phyloP scores from a whole-genome alignment of 2,329 filamentous ascomycete genomes.

The Colletotrichum scovillei region DNA sequence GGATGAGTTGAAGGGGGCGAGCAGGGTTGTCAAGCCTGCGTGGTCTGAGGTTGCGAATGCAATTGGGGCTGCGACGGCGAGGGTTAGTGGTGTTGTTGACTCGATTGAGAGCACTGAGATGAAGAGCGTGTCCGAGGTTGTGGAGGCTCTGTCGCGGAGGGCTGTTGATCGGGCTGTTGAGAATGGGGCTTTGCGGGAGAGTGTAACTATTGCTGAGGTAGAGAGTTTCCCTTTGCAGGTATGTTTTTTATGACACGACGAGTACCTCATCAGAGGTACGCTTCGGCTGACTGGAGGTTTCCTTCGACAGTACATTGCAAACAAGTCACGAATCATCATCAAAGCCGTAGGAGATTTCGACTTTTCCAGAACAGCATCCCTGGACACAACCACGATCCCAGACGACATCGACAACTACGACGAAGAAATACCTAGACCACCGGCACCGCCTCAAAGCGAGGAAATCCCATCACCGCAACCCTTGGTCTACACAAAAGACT shows the following conservation, averaged over 20 bases:
- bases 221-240: constrained; percentile 66
- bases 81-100: constrained; percentile 66
- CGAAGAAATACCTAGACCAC: not conserved
- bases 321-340: constrained; percentile 68
- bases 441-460: not conserved
- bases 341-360: constrained; percentile 70
- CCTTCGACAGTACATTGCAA: constrained; percentile 55
- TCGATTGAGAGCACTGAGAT: constrained; percentile 60
- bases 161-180: constrained; percentile 57
- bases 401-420: not conserved
- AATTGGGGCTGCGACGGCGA: constrained; percentile 71
- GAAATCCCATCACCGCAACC: constrained; percentile 31
- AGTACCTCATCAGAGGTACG: not conserved
- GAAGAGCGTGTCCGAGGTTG: constrained; percentile 48
- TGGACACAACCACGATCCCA: not conserved
- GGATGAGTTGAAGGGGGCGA: constrained; percentile 64
- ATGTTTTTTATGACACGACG: constrained; percentile 24
- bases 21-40: constrained; percentile 64
- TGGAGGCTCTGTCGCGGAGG: constrained; percentile 51
- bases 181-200: constrained; percentile 56
- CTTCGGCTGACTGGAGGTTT: too few species aligned
- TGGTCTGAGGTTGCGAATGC: constrained; percentile 73
- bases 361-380: constrained; percentile 38
- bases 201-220: constrained; percentile 61
- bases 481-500: not conserved